A percentile compares a stretch with the other conserved stretches of the same genome.
Conservation (phyloP, 257 asterid species). For the Salvia hispanica region DNA sequence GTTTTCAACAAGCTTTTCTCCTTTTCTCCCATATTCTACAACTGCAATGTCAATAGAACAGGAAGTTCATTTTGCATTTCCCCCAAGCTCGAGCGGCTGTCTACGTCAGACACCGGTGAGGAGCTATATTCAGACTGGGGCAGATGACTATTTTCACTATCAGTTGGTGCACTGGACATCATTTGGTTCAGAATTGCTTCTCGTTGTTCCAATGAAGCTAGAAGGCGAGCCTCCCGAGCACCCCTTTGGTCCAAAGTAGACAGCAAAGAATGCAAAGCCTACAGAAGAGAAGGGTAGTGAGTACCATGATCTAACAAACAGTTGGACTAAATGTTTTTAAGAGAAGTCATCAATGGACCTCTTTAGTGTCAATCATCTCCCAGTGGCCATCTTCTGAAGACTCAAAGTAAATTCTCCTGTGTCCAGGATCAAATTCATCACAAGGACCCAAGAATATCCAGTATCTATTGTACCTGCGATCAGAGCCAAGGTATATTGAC, state of each 20-base stretch:
- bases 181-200: slow-evolving; percentile 54
- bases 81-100: slow-evolving; percentile 47
- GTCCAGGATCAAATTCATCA: slow-evolving; percentile 88
- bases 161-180: slow-evolving; percentile 52
- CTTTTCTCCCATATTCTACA: slow-evolving; percentile 49
- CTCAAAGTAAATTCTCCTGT: slow-evolving; percentile 92
- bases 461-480: slow-evolving; percentile 96
- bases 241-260: slow-evolving; percentile 77
- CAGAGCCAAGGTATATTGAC: slow-evolving; percentile 93
- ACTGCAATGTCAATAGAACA: slow-evolving; percentile 36
- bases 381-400: slow-evolving; percentile 99
- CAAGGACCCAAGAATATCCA: slow-evolving; percentile 99
- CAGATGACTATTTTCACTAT: slow-evolving; percentile 42
- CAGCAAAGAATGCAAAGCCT: slow-evolving; percentile 74
- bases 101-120: slow-evolving; percentile 93
- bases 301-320: slow-evolving; percentile 23
- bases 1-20: slow-evolving; percentile 53
- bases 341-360: slow-evolving; percentile 54
- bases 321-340: slow-evolving; percentile 8
- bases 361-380: slow-evolving; percentile 83
- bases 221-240: slow-evolving; percentile 81
- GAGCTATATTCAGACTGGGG: slow-evolving; percentile 63
- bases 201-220: slow-evolving; percentile 64
- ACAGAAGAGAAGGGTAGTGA: slow-evolving; percentile 29
- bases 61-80: slow-evolving; percentile 53